Evolutionary conservation across 352 stramenopile species (phyloP).

Genomic region (Phytophthora macrochlamydospora): DNA sequence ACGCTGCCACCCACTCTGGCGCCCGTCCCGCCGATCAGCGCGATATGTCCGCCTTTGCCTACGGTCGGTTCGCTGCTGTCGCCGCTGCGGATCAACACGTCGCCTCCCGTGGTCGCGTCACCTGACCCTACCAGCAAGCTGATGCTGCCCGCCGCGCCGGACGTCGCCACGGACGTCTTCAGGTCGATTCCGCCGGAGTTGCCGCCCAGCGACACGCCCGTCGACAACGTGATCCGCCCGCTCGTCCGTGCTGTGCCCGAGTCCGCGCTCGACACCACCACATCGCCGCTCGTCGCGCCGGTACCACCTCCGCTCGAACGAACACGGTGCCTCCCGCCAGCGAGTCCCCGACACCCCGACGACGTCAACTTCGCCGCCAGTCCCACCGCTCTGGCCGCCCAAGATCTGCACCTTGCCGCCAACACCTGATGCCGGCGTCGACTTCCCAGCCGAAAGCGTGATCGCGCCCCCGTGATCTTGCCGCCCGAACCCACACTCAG

Average conservation of each 20-base stretch:
- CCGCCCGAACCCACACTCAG: too few relatives aligned
- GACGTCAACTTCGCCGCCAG: not conserved
- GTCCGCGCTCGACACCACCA: not conserved
- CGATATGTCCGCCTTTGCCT: too few relatives aligned
- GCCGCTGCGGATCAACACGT: too few relatives aligned
- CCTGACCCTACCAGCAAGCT: conserved; percentile 6
- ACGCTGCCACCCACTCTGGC: too few relatives aligned
- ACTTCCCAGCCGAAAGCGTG: not conserved
- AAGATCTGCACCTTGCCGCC: conserved; percentile 1
- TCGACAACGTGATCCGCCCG: too few relatives aligned
- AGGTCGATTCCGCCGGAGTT: too few relatives aligned
- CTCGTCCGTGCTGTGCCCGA: not conserved
- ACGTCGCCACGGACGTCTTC: conserved; percentile 6
- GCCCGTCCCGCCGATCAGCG: too few relatives aligned
- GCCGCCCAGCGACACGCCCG: too few relatives aligned
- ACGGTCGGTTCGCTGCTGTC: too few relatives aligned
- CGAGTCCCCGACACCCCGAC: not conserved
- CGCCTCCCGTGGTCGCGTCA: not conserved
- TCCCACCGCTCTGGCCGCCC: not conserved
- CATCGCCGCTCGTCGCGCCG: not conserved
- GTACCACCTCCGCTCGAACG: not conserved
- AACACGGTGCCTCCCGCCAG: not conserved
- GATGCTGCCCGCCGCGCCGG: conserved; percentile 3
- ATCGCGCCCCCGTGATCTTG: too few relatives aligned
- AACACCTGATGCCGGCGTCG: not conserved